phyloP scores from a whole-genome alignment of 2,329 filamentous ascomycete genomes.

The Hypomyces perniciosus region DNA sequence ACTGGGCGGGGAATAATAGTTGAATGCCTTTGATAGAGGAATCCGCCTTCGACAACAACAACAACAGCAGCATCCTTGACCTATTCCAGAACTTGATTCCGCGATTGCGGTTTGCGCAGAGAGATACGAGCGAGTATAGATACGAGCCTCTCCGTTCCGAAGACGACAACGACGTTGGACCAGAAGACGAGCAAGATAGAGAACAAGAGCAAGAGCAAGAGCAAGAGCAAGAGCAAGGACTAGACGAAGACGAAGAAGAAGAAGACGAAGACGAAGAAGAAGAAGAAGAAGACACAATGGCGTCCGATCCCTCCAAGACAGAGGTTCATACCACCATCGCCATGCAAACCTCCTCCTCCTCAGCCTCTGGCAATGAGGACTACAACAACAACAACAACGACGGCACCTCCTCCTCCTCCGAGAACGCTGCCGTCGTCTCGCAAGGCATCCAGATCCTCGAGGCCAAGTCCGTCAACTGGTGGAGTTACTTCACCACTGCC shows the following conservation, averaged over 20 bases:
- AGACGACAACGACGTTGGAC: constrained; percentile 16
- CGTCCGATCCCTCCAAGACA: background rate
- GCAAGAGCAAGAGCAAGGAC: too few relatives aligned
- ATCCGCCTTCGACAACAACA: constrained; percentile 9
- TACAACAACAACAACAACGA: constrained; percentile 11
- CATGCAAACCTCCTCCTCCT: too few relatives aligned
- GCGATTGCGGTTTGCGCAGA: background rate
- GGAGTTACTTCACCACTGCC: constrained; percentile 70
- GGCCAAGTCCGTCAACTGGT: constrained; percentile 50
- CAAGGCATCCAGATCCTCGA: constrained; percentile 52
- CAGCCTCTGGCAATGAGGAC: background rate
- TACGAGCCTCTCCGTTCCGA: constrained; percentile 3
- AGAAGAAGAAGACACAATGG: background rate
- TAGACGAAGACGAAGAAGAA: background rate
- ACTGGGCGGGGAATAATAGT: background rate
- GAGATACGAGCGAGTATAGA: background rate
- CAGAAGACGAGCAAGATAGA: background rate
- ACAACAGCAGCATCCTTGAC: constrained; percentile 6
- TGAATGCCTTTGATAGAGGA: constrained; percentile 5
- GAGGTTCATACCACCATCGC: too few relatives aligned
- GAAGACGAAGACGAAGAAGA: background rate
- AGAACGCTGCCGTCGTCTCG: constrained; percentile 33
- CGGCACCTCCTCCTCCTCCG: constrained; percentile 10
- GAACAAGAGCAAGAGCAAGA: too few relatives aligned
- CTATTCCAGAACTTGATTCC: background rate